These are phyloP conservation scores for Candida berthetii DNA, from an alignment of 805 yeast species.

Conservation along the genomic window DNA sequence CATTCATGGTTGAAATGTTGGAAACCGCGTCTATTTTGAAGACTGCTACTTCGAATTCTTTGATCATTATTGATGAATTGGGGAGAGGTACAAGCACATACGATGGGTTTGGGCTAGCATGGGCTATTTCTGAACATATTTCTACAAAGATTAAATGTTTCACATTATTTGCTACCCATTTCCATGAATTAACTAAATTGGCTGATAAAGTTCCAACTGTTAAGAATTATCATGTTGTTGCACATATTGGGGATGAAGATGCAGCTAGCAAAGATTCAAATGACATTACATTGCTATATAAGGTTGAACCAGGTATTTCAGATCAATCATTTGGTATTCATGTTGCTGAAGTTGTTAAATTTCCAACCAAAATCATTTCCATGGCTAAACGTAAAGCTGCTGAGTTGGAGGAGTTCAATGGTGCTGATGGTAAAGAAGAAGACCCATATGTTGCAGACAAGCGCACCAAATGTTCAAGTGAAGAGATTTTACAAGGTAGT, in stretches of 20 bases:
- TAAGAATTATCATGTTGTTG: slow-evolving; percentile 85
- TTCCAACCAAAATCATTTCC: slow-evolving; percentile 81
- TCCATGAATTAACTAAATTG: slow-evolving; percentile 87
- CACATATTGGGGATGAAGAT: slow-evolving; percentile 59
- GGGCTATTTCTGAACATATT: slow-evolving; percentile 89
- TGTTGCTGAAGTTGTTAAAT: slow-evolving; percentile 93
- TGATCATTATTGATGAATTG: slow-evolving; percentile 87
- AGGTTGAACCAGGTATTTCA: slow-evolving; percentile 93
- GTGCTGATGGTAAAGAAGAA: slow-evolving; percentile 22
- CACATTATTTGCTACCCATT: slow-evolving; percentile 93
- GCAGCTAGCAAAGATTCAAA: slow-evolving; percentile 24
- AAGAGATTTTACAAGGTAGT: slow-evolving; percentile 52
- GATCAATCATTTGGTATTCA: slow-evolving; percentile 97
- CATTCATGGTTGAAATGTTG: slow-evolving; percentile 95
- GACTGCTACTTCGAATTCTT: slow-evolving; percentile 70
- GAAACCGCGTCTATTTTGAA: slow-evolving; percentile 87
- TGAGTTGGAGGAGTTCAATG: slow-evolving; percentile 67
- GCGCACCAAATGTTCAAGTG: slow-evolving; percentile 41
- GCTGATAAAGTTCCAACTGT: slow-evolving; percentile 60
- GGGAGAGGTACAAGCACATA: slow-evolving; percentile 81
- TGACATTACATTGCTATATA: slow-evolving; percentile 83
- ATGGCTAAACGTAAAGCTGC: slow-evolving; percentile 95
- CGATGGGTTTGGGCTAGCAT: slow-evolving; percentile 97
- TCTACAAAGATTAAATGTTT: slow-evolving; percentile 68
- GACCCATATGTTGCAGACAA: slow-evolving; percentile 38